Percentiles rank a stretch among this genome's conserved stretches.
These are phyloP conservation scores for Phytophthora fragariaefolia DNA, from an alignment of 352 stramenopile genomes.

Conservation along the genomic window DNA sequence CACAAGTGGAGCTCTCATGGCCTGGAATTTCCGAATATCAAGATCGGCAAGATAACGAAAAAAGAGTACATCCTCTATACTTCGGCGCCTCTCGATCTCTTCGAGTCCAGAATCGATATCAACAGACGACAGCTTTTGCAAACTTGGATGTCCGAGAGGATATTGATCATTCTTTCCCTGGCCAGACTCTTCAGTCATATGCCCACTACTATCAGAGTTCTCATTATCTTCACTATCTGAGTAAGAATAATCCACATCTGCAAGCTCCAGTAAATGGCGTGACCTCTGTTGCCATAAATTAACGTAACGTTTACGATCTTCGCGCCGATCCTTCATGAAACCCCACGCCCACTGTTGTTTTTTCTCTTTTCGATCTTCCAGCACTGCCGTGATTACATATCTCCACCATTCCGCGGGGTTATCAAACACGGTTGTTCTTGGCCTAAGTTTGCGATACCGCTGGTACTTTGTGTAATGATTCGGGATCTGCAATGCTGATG, in stretches of 20 bases:
- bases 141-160: conserved; percentile 12
- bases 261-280: conserved; percentile 36
- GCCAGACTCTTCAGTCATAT: conserved; percentile 26
- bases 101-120: conserved; percentile 56
- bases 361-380: conserved; percentile 67
- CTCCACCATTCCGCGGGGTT: conserved; percentile 76
- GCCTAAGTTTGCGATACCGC: conserved; percentile 77
- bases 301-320: conserved; percentile 81
- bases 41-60: conserved; percentile 85
- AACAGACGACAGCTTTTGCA: conserved; percentile 24
- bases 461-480: conserved; percentile 83
- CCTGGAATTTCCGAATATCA: conserved; percentile 46
- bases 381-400: conserved; percentile 76
- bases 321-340: conserved; percentile 84
- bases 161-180: conserved; percentile 8
- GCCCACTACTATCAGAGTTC: conserved; percentile 27
- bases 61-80: conserved; percentile 85
- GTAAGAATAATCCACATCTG: conserved; percentile 42
- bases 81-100: conserved; percentile 75
- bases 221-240: conserved; percentile 75
- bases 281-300: conserved; percentile 63
- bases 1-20: conserved; percentile 23
- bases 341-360: conserved; percentile 79
- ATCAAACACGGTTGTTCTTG: conserved; percentile 57
- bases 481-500: conserved; percentile 70